Conservation (phyloP, 2,329 filamentous ascomycete genomes). For the Botrytis porri region DNA sequence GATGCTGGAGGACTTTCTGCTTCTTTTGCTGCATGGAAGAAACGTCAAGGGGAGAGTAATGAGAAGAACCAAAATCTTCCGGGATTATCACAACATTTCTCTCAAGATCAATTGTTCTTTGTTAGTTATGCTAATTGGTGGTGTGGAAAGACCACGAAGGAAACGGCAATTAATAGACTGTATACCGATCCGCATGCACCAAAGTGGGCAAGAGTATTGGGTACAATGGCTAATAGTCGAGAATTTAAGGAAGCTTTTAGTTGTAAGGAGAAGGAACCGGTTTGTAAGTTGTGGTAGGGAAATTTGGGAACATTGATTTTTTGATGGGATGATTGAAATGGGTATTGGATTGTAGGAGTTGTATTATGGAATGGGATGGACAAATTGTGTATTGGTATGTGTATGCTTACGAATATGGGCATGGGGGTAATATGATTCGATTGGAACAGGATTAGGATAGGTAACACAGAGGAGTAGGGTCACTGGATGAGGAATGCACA, state of each 20-base stretch:
- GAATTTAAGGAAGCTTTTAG: slow-evolving; percentile 67
- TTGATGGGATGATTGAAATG: not conserved
- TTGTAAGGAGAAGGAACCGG: slow-evolving; percentile 62
- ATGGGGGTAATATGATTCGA: not conserved
- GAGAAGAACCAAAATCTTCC: slow-evolving; percentile 52
- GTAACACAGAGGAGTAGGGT: not conserved
- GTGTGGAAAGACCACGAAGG: slow-evolving; percentile 63
- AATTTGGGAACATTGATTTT: not conserved
- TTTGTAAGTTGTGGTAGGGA: slow-evolving; percentile 64
- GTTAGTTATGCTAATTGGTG: slow-evolving; percentile 62
- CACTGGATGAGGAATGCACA: not conserved
- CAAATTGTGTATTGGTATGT: not conserved
- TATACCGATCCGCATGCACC: slow-evolving; percentile 66
- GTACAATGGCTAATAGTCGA: slow-evolving; percentile 64
- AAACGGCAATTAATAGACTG: slow-evolving; percentile 54
- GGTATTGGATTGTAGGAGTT: not conserved
- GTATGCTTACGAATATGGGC: not conserved
- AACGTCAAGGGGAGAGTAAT: slow-evolving; percentile 47
- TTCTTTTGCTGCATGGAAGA: slow-evolving; percentile 64
- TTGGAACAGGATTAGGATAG: not conserved
- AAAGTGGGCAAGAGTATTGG: slow-evolving; percentile 57
- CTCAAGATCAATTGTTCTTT: slow-evolving; percentile 68
- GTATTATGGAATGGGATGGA: not conserved
- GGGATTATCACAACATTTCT: slow-evolving; percentile 55
- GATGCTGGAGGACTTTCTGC: slow-evolving; percentile 65